A percentile compares a stretch with the other conserved stretches of the same genome.
phyloP scores from a whole-genome alignment of 345 rosid species.

The Citrus medica region DNA sequence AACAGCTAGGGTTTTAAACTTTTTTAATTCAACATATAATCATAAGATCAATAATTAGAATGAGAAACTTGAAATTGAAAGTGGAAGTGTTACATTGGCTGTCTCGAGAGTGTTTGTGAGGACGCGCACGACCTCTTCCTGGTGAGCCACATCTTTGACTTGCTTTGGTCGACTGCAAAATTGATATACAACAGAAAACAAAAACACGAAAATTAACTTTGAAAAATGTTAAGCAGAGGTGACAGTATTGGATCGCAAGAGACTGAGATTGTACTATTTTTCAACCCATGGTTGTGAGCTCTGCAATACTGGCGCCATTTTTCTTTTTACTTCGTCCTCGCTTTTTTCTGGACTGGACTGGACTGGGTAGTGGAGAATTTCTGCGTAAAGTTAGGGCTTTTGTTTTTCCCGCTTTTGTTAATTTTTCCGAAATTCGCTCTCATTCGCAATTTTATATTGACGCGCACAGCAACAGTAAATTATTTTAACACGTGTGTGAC shows the following conservation, averaged over 20 bases:
- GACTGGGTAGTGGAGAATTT: background rate
- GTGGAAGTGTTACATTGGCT: slow-evolving; percentile 35
- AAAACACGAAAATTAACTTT: background rate
- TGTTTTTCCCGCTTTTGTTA: background rate
- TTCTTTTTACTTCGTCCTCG: background rate
- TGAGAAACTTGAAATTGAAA: background rate
- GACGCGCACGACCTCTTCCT: slow-evolving; percentile 97
- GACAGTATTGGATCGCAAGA: background rate
- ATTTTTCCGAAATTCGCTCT: background rate
- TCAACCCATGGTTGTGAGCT: slow-evolving; percentile 96
- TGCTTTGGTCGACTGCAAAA: slow-evolving; percentile 78
- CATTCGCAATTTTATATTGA: background rate
- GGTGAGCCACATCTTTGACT: slow-evolving; percentile 91
- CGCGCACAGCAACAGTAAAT: background rate
- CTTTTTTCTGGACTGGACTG: no score
- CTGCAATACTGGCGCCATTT: slow-evolving; percentile 83
- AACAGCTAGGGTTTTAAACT: slow-evolving; percentile 24
- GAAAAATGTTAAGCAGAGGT: background rate
- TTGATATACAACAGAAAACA: slow-evolving; percentile 7
- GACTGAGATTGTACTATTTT: slow-evolving; percentile 52
- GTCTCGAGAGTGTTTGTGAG: slow-evolving; percentile 96
- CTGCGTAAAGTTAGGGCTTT: background rate
- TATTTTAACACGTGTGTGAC: background rate
- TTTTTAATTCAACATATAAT: background rate
- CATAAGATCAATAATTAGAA: background rate